A percentile compares a stretch with the other conserved stretches of the same genome.
These are phyloP conservation scores for Zoysia japonica DNA, from an alignment of 176 grass and related monocot genomes.

Conservation along the genomic window DNA sequence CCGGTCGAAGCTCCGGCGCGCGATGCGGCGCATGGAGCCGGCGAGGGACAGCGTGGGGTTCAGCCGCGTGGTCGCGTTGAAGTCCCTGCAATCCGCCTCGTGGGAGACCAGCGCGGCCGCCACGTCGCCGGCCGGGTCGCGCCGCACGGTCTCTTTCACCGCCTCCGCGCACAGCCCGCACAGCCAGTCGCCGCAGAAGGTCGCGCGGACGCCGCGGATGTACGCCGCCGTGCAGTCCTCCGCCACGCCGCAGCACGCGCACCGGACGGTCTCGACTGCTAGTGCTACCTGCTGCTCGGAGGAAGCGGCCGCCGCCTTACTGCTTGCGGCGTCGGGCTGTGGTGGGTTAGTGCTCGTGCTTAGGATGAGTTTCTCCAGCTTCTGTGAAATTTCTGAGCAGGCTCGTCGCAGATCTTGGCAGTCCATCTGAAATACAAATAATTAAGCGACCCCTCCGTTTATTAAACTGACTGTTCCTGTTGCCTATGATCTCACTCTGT, in stretches of 20 bases:
- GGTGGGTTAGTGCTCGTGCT: not conserved
- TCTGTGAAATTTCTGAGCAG: constrained; percentile 42
- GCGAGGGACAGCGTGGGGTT: constrained; percentile 79
- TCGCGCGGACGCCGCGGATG: constrained; percentile 61
- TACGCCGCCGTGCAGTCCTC: constrained; percentile 87
- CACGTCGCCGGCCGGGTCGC: constrained; percentile 34
- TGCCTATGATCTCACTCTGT: too few relatives aligned
- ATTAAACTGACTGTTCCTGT: too few relatives aligned
- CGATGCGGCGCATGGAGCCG: constrained; percentile 72
- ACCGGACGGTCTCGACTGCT: constrained; percentile 60
- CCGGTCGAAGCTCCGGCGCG: constrained; percentile 60
- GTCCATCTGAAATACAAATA: not conserved
- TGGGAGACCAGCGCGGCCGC: constrained; percentile 69
- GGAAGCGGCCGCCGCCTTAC: not conserved
- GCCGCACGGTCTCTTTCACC: constrained; percentile 65
- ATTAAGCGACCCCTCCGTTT: too few relatives aligned
- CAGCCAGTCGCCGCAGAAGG: constrained; percentile 80
- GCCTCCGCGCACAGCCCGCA: constrained; percentile 90
- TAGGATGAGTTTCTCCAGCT: constrained; percentile 35
- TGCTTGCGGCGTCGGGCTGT: not conserved
- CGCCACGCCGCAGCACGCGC: constrained; percentile 90
- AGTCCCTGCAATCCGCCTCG: constrained; percentile 58
- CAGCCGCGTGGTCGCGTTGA: constrained; percentile 65
- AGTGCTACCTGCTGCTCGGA: constrained; percentile 12
- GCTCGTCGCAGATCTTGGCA: constrained; percentile 19